Conservation (phyloP, 257 asterid genomes). For the Paraleonurus japonicus region DNA sequence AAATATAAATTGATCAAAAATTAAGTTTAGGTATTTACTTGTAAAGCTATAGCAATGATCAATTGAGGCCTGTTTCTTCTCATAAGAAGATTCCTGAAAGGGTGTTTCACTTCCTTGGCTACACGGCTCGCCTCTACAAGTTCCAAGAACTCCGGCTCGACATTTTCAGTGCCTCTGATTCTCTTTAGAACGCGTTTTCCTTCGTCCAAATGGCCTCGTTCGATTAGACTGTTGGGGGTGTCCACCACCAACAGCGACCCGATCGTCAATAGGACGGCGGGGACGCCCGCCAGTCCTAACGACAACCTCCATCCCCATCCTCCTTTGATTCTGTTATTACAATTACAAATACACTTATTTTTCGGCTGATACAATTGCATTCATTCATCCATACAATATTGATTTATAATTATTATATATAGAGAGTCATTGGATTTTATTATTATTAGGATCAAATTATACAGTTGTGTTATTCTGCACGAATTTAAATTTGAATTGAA, state of each 20-base stretch:
- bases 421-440: too few species aligned
- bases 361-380: too few species aligned
- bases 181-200: constrained; percentile 66
- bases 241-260: constrained; percentile 76
- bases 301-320: constrained; percentile 94
- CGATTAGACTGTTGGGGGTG: constrained; percentile 88
- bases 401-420: too few species aligned
- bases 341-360: too few species aligned
- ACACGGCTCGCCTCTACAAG: constrained; percentile 81
- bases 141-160: constrained; percentile 77
- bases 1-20: too few species aligned
- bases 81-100: constrained; percentile 78
- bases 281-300: constrained; percentile 80
- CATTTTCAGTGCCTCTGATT: constrained; percentile 75
- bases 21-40: constrained; percentile 20
- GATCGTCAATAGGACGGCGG: constrained; percentile 66
- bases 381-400: too few species aligned
- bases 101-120: constrained; percentile 80
- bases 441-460: too few species aligned
- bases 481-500: too few species aligned
- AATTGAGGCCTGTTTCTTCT: constrained; percentile 77
- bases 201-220: constrained; percentile 69
- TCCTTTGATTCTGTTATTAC: constrained; percentile 57
- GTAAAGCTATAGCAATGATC: constrained; percentile 65
- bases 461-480: too few species aligned